Evolutionary conservation across 1,284 basidiomycete species (phyloP).

Genomic region (Boletus smithii): DNA sequence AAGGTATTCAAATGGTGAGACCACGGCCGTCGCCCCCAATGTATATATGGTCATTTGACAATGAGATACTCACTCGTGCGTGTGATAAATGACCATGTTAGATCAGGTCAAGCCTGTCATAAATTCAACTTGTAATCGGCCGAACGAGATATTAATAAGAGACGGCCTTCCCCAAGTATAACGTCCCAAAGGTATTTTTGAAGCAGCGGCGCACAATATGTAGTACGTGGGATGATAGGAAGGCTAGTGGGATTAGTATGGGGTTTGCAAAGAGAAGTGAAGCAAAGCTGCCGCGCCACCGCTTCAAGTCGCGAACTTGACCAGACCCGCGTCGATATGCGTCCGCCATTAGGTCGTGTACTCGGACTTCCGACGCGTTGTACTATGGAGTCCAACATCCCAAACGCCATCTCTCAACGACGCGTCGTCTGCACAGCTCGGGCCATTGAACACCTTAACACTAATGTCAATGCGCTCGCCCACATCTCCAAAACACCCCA

Average conservation of each 20-base stretch:
- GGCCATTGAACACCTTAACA: slow-evolving; percentile 10
- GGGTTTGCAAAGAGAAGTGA: too few relatives aligned
- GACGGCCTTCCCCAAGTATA: too few relatives aligned
- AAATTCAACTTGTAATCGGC: too few relatives aligned
- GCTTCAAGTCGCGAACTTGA: too few relatives aligned
- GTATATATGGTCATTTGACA: slow-evolving; percentile 7
- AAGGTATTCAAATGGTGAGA: background rate
- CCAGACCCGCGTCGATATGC: background rate
- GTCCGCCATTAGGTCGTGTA: background rate
- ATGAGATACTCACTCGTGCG: background rate
- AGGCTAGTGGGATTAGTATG: too few relatives aligned
- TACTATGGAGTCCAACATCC: background rate
- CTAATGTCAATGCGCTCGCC: slow-evolving; percentile 21
- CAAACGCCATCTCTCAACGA: background rate
- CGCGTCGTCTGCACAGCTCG: slow-evolving; percentile 15
- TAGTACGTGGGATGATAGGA: too few relatives aligned
- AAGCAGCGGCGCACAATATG: too few relatives aligned
- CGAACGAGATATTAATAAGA: too few relatives aligned
- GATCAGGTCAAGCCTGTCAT: background rate
- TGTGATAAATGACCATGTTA: background rate
- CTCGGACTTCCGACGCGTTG: background rate
- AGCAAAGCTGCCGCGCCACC: too few relatives aligned
- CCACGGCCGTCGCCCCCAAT: background rate
- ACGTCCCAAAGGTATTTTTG: too few relatives aligned
- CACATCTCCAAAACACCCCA: slow-evolving; percentile 10